phyloP scores from a whole-genome alignment of 495 filamentous ascomycete species.

The Penicillium simplicissimum region DNA sequence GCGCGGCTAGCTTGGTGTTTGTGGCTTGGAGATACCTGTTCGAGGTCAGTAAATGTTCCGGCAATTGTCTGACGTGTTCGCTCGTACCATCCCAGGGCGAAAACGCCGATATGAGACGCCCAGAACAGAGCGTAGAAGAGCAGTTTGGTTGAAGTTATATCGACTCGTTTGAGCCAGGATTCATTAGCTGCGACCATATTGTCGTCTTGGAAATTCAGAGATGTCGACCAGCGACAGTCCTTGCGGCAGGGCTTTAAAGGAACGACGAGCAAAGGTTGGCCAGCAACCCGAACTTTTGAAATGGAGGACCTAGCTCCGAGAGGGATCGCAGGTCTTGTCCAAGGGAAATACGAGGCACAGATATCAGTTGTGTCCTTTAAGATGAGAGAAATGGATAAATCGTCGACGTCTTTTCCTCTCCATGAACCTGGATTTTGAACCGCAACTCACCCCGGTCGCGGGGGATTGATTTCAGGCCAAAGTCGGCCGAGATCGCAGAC shows the following conservation, averaged over 20 bases:
- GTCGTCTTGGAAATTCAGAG: background rate
- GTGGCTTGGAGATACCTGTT: constrained; percentile 73
- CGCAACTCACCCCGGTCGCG: constrained; percentile 4
- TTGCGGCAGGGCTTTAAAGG: constrained; percentile 15
- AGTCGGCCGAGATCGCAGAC: background rate
- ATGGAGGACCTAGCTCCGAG: background rate
- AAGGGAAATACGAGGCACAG: background rate
- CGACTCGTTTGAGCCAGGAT: constrained; percentile 43
- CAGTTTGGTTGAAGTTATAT: constrained; percentile 67
- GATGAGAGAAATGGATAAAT: background rate
- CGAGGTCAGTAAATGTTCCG: constrained; percentile 7
- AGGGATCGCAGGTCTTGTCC: background rate
- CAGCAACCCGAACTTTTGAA: constrained; percentile 25
- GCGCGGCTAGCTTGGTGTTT: constrained; percentile 64
- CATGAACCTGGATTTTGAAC: constrained; percentile 21
- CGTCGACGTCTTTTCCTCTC: constrained; percentile 19
- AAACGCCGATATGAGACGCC: constrained; percentile 76
- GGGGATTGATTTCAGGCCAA: constrained; percentile 5
- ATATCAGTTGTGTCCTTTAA: background rate
- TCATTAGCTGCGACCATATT: constrained; percentile 20
- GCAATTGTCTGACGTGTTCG: background rate
- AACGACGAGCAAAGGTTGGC: constrained; percentile 30
- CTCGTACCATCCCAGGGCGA: constrained; percentile 82
- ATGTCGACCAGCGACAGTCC: constrained; percentile 29
- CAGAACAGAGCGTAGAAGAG: constrained; percentile 87